Conservation (phyloP, 1,284 basidiomycete genomes). For the Pascua guehoae region DNA sequence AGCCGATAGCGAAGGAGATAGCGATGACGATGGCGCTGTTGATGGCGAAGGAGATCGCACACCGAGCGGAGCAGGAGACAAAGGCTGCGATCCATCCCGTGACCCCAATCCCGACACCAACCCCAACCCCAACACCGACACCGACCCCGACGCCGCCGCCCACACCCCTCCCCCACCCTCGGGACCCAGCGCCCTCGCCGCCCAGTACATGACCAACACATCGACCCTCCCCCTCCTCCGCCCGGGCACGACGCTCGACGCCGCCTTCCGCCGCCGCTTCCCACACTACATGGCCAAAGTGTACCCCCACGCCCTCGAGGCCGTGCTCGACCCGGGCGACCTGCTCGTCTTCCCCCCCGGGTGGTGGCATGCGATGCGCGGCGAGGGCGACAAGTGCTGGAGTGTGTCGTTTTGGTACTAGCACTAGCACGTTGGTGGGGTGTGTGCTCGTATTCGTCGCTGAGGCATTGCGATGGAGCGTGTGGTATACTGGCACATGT, state of each 20-base stretch:
- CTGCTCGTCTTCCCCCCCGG: conserved; percentile 79
- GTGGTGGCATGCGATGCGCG: conserved; percentile 91
- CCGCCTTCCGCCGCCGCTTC: conserved; percentile 17
- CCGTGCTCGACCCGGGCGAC: conserved; percentile 73
- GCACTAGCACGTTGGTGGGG: too few species aligned
- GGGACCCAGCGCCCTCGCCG: conserved; percentile 2
- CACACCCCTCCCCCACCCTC: too few species aligned
- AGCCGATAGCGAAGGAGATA: conserved; percentile 41
- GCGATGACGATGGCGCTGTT: neutral
- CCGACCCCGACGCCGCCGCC: too few species aligned
- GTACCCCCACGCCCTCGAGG: conserved; percentile 62
- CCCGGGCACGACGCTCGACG: neutral
- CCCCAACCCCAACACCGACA: too few species aligned
- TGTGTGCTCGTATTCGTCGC: too few species aligned
- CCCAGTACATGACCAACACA: conserved; percentile 50
- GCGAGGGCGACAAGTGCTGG: conserved; percentile 56
- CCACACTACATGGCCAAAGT: conserved; percentile 59
- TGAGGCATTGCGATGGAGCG: too few species aligned
- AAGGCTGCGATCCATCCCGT: too few species aligned
- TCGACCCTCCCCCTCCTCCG: conserved; percentile 46
- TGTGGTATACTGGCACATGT: too few species aligned
- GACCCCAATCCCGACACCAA: too few species aligned
- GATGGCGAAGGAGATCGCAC: too few species aligned
- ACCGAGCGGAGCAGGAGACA: too few species aligned
- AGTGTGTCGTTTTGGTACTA: conserved; percentile 50